Evolutionary conservation across 2,329 filamentous ascomycete species (phyloP).

Genomic region (Shiraia bambusicola): DNA sequence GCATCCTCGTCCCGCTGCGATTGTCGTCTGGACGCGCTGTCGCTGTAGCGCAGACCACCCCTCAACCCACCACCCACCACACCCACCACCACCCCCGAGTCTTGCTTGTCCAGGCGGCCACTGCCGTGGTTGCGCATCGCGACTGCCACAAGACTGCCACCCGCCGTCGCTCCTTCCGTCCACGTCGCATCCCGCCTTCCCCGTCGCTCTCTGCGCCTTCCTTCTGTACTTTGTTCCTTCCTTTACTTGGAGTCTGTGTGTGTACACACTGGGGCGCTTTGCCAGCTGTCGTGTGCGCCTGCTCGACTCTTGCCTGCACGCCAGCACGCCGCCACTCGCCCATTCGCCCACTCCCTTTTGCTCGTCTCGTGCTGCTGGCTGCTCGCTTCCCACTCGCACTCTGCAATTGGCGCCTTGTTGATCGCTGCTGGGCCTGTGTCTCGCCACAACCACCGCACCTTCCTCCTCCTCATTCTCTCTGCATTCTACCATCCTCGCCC

Average conservation of each 20-base stretch:
- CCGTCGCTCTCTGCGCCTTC: constrained; percentile 12
- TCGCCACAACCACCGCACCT: constrained; percentile 9
- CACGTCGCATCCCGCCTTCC: constrained; percentile 9
- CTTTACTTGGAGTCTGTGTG: not conserved
- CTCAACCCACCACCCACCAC: not conserved
- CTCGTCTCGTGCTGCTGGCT: not conserved
- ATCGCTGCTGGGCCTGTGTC: constrained; percentile 6
- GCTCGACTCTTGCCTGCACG: not conserved
- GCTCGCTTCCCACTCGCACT: too few species aligned
- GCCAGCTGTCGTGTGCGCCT: too few species aligned
- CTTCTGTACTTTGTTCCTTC: constrained; percentile 9
- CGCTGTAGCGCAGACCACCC: not conserved
- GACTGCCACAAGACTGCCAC: constrained; percentile 4
- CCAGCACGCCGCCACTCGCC: not conserved
- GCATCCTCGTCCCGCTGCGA: not conserved
- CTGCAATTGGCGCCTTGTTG: constrained; percentile 6
- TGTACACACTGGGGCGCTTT: too few species aligned
- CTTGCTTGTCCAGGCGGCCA: not conserved
- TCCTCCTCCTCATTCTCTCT: constrained; percentile 5
- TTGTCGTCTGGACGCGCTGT: constrained; percentile 1
- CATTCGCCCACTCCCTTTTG: not conserved
- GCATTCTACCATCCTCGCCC: constrained; percentile 22
- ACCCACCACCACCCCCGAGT: not conserved
- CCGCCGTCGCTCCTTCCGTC: constrained; percentile 13
- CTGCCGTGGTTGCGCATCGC: not conserved